These are phyloP conservation scores for Ophiostoma ulmi DNA, from an alignment of 2,329 filamentous ascomycete species.

Conservation along the genomic window DNA sequence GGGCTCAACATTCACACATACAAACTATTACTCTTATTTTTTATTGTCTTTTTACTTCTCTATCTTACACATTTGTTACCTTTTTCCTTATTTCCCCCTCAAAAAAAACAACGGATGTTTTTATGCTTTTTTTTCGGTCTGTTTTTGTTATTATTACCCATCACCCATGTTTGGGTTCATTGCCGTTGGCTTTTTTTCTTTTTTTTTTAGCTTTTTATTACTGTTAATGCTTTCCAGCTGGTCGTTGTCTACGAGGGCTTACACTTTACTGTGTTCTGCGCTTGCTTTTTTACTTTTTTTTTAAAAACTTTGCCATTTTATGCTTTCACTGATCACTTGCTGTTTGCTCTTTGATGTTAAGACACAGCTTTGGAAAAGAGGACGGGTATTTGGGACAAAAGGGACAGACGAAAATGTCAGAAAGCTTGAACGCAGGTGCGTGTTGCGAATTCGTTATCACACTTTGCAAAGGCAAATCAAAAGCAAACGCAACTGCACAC, in stretches of 20 bases:
- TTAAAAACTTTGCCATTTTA: neutral
- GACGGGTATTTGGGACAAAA: neutral
- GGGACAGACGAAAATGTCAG: neutral
- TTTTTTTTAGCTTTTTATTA: neutral
- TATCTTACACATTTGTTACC: neutral
- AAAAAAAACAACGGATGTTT: constrained; percentile 12
- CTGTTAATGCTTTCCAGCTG: neutral
- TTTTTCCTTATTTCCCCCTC: neutral
- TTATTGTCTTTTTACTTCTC: neutral
- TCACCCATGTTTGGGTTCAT: neutral
- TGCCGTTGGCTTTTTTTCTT: neutral
- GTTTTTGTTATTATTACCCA: neutral
- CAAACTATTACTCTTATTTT: constrained; percentile 12
- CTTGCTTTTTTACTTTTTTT: neutral
- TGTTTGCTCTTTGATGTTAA: neutral
- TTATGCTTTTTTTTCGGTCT: neutral
- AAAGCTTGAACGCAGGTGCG: neutral
- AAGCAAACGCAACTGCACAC: neutral
- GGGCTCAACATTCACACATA: constrained; percentile 16
- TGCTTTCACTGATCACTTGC: neutral
- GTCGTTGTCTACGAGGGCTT: neutral
- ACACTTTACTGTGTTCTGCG: neutral
- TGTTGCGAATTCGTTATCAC: neutral
- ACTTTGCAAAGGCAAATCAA: neutral
- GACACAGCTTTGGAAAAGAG: neutral